Evolutionary conservation across 2,329 filamentous ascomycete species (phyloP).

Genomic region (Alternaria hordeiaustralica): DNA sequence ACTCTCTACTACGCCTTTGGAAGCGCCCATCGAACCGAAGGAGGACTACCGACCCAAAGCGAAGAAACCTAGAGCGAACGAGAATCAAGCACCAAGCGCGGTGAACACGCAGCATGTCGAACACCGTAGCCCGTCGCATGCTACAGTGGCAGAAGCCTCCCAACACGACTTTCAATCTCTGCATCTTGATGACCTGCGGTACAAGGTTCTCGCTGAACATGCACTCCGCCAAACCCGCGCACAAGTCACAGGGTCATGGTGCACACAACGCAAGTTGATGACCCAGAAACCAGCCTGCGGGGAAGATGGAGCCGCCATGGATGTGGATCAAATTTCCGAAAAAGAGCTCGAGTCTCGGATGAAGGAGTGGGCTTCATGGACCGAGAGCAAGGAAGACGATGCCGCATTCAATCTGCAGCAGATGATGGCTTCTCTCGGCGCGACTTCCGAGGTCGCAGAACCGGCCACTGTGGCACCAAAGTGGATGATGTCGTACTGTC

Average conservation of each 20-base stretch:
- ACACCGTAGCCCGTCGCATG: neutral
- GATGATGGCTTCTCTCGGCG: conserved; percentile 46
- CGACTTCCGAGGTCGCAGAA: conserved; percentile 26
- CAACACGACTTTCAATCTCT: conserved; percentile 5
- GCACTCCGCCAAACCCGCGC: conserved; percentile 47
- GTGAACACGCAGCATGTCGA: conserved; percentile 42
- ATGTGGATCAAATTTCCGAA: conserved; percentile 29
- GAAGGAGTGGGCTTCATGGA: conserved; percentile 36
- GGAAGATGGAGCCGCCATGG: conserved; percentile 16
- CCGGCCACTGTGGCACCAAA: conserved; percentile 24
- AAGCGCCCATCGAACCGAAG: conserved; percentile 56
- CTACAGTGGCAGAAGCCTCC: neutral
- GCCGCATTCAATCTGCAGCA: conserved; percentile 38
- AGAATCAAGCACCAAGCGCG: conserved; percentile 41
- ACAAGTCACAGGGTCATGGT: conserved; percentile 35
- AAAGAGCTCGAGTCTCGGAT: conserved; percentile 38
- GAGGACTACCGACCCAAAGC: conserved; percentile 62
- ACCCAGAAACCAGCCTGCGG: conserved; percentile 21
- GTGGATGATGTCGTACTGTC: conserved; percentile 35
- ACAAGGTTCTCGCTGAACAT: conserved; percentile 46
- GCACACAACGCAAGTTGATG: conserved; percentile 32
- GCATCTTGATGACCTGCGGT: conserved; percentile 20
- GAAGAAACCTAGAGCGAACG: conserved; percentile 52
- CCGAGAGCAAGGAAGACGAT: conserved; percentile 31
- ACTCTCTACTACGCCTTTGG: conserved; percentile 55